Evolutionary conservation across 768 basidiomycete species (phyloP).

Genomic region (Ephemerocybe angulata): DNA sequence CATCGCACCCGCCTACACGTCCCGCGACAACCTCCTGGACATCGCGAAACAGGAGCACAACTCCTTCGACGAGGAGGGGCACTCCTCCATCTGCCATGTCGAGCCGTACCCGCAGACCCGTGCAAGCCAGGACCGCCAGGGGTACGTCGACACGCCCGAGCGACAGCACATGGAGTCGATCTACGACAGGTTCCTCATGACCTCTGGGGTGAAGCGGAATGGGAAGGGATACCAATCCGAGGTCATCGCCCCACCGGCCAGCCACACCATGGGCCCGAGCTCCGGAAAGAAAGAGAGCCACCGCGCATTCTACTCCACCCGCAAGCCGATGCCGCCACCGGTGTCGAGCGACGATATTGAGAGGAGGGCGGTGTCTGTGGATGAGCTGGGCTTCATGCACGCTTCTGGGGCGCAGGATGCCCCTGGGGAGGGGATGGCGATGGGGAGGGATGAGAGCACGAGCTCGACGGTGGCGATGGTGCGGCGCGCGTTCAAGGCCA

Average conservation of each 20-base stretch:
- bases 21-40: slow-evolving; percentile 36
- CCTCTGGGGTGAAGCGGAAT: slow-evolving; percentile 72
- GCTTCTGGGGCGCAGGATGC: slow-evolving; percentile 41
- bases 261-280: slow-evolving; percentile 20
- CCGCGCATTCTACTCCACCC: slow-evolving; percentile 44
- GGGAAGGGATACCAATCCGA: slow-evolving; percentile 83
- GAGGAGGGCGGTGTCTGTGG: slow-evolving; percentile 46
- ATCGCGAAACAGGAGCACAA: slow-evolving; percentile 26
- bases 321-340: slow-evolving; percentile 65
- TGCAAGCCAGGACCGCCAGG: slow-evolving; percentile 25
- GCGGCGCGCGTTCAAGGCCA: slow-evolving; percentile 71
- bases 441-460: slow-evolving; percentile 33
- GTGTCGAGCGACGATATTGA: slow-evolving; percentile 63
- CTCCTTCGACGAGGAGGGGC: slow-evolving; percentile 50
- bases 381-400: slow-evolving; percentile 61
- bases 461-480: slow-evolving; percentile 54
- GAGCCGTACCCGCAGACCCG: slow-evolving; percentile 59
- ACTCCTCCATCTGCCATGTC: slow-evolving; percentile 58
- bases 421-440: slow-evolving; percentile 62
- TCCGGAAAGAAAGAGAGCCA: slow-evolving; percentile 32
- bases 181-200: slow-evolving; percentile 82
- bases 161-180: slow-evolving; percentile 65
- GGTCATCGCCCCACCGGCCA: slow-evolving; percentile 39
- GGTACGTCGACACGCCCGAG: slow-evolving; percentile 51
- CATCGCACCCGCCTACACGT: slow-evolving; percentile 49